Conservation (phyloP, 495 filamentous ascomycete genomes). For the Echria macrotheca region DNA sequence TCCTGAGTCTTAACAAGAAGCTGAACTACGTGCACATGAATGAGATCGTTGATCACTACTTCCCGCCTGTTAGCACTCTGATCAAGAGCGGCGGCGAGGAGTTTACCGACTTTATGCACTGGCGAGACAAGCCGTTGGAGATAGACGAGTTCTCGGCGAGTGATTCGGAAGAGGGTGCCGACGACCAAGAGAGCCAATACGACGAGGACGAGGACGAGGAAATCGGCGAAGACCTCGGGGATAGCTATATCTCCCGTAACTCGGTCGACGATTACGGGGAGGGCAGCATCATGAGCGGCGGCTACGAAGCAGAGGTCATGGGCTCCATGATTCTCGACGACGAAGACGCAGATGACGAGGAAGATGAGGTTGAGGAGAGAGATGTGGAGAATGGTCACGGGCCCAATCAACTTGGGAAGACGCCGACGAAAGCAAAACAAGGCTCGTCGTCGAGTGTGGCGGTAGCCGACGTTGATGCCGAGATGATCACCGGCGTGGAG, state of each 20-base stretch:
- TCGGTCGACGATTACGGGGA: constrained; percentile 47
- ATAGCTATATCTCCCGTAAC: constrained; percentile 56
- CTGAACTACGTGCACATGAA: constrained; percentile 96
- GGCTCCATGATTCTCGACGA: constrained; percentile 23
- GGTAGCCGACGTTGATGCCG: constrained; percentile 38
- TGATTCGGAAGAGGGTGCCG: constrained; percentile 56
- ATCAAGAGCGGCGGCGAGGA: constrained; percentile 76
- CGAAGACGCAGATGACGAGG: constrained; percentile 26
- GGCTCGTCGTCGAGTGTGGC: constrained; percentile 11
- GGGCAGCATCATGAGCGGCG: constrained; percentile 37
- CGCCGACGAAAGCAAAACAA: neutral
- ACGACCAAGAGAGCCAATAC: constrained; percentile 32
- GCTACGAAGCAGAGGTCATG: constrained; percentile 27
- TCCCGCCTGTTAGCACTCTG: constrained; percentile 73
- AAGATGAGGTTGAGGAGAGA: constrained; percentile 33
- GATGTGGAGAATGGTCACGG: constrained; percentile 37
- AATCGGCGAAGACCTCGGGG: constrained; percentile 41
- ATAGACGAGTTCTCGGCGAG: constrained; percentile 75
- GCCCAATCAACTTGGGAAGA: constrained; percentile 2
- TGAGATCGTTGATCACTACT: constrained; percentile 95
- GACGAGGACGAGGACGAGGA: constrained; percentile 38
- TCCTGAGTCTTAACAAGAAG: constrained; percentile 88
- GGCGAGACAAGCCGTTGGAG: constrained; percentile 69
- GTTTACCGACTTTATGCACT: constrained; percentile 85
- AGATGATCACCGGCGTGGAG: constrained; percentile 47